Evolutionary conservation across 495 filamentous ascomycete species (phyloP).

Genomic region (Neurospora hispaniola): DNA sequence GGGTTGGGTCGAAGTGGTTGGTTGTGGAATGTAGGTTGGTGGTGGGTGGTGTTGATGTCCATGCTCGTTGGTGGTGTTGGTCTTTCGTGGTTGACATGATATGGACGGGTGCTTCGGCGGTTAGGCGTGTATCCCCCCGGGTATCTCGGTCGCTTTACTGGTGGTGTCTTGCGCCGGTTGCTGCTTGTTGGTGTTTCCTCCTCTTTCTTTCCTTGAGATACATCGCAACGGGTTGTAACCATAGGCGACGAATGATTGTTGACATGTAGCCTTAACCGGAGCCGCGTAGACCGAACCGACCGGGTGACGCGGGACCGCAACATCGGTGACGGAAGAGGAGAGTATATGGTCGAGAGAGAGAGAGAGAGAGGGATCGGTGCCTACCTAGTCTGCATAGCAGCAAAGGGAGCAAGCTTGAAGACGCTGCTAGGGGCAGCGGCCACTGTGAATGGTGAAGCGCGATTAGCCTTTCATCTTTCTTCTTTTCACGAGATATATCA

Average conservation of each 20-base stretch:
- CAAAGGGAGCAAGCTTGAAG: conserved; percentile 10
- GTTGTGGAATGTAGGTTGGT: not conserved
- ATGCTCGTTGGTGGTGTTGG: not conserved
- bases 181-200: not conserved
- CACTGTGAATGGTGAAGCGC: conserved; percentile 6
- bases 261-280: not conserved
- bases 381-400: conserved; percentile 20
- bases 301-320: not conserved
- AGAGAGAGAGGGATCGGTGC: not conserved
- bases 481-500: not conserved
- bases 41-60: not conserved
- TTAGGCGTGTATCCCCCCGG: not conserved
- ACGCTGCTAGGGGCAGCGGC: conserved; percentile 21
- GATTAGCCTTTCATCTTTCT: conserved; percentile 4
- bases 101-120: not conserved
- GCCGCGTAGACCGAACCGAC: not conserved
- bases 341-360: not conserved
- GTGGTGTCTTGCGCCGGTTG: not conserved
- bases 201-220: not conserved
- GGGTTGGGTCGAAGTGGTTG: not conserved
- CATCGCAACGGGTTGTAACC: not conserved
- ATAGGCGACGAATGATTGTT: not conserved
- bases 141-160: not conserved
- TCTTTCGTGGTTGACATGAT: not conserved
- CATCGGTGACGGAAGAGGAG: not conserved